Evolutionary conservation across 2,329 filamentous ascomycete species (phyloP).

Genomic region (Claviceps sp.): DNA sequence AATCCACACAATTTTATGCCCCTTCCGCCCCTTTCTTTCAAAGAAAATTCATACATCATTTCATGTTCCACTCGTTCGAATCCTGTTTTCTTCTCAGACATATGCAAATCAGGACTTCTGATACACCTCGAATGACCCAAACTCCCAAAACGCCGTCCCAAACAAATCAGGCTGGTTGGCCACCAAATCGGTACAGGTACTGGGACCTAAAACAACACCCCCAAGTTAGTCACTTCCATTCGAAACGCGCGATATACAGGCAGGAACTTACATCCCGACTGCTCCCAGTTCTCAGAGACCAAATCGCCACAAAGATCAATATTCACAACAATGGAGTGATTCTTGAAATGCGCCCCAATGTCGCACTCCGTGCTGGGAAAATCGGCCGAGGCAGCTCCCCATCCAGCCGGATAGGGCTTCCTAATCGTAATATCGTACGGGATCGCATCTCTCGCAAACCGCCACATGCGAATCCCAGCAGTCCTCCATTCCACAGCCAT

Average conservation of each 20-base stretch:
- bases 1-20: too few relatives aligned
- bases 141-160: slow-evolving; percentile 51
- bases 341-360: slow-evolving; percentile 45
- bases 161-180: slow-evolving; percentile 43
- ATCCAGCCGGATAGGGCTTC: slow-evolving; percentile 45
- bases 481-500: slow-evolving; percentile 48
- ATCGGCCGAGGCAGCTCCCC: slow-evolving; percentile 50
- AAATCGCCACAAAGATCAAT: slow-evolving; percentile 51
- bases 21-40: too few relatives aligned
- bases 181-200: slow-evolving; percentile 43
- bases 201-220: slow-evolving; percentile 25
- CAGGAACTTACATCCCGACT: slow-evolving; percentile 28
- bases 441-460: slow-evolving; percentile 35
- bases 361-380: slow-evolving; percentile 51
- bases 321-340: slow-evolving; percentile 53
- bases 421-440: slow-evolving; percentile 37
- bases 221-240: too few relatives aligned
- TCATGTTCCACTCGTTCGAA: too few relatives aligned
- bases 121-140: slow-evolving; percentile 47
- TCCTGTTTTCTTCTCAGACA: too few relatives aligned
- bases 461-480: slow-evolving; percentile 50
- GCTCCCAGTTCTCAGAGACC: slow-evolving; percentile 31
- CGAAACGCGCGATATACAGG: too few relatives aligned
- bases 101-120: slow-evolving; percentile 8
- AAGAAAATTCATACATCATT: too few relatives aligned